Base-by-base conservation (phyloP, 2,329 filamentous ascomycete species). In the Cadophora malorum region DNA sequence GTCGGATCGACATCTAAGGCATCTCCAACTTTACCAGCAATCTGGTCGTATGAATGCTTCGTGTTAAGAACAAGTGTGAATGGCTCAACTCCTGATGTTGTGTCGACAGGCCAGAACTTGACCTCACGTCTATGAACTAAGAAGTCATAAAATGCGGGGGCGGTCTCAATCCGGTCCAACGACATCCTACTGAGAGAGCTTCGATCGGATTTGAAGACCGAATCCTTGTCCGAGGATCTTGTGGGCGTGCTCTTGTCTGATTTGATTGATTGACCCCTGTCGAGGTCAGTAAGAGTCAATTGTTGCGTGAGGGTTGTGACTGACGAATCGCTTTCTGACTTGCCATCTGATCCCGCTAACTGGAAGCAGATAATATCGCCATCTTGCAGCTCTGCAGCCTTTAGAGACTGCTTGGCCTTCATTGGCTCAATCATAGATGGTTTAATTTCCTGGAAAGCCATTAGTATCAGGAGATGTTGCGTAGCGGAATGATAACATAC, bases 341-440 rank as follows among this genome's bases (percentile, higher is more conserved):
- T 67, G 2, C 31, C 5, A 50, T 69, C 60, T 19, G 50, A 45
- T 8, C 28, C 14, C 14, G 61, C 82, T 68, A 88, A 87, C 78
- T 99, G 96, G 81, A 98, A 97, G 77, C 94, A 97, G 66, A 99
- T 89, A 73, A 99, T 97, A 77, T 99, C 96, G 60, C 96, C 96
- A 75, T 99, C 95, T 78, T 98, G 95, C 28, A 99, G 91, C 79
- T 99, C 96, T 1, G 96, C 96, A 68, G 92, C 90, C 72, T 94
- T 92, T 68, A 99, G 85, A 0, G 94, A 93, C 76, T 93, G 89
- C 81, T 97, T 98, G 0, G 90, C 87, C 80, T 97, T 98, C 83
- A 99, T 91, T 7, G 88, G 86, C 77, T 99, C 96, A 73, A 99
- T 97, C 94, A 98, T 98, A 69, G 89, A 92, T 63, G 94, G 94